phyloP scores from a whole-genome alignment of 202 grass and related monocot genomes.

The Zizania palustris region DNA sequence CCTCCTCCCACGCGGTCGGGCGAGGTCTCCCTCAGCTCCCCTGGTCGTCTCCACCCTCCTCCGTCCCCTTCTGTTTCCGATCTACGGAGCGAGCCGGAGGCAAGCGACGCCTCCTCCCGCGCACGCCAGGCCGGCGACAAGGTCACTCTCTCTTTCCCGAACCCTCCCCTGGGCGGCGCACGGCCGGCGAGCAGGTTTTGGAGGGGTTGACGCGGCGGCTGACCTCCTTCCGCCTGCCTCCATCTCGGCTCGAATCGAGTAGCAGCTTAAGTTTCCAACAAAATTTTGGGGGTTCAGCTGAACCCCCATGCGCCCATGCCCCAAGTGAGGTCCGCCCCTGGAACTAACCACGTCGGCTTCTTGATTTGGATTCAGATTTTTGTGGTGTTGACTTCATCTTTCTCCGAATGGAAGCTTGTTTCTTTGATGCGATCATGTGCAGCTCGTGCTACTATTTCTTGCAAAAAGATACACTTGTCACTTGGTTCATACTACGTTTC shows the following conservation, averaged over 20 bases:
- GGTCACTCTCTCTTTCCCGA: neutral
- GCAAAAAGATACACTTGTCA: slow-evolving; percentile 3
- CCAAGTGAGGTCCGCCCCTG: neutral
- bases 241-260: neutral
- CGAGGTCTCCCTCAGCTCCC: neutral
- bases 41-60: neutral
- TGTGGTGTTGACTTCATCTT: neutral
- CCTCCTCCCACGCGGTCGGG: neutral
- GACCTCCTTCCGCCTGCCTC: too few relatives aligned
- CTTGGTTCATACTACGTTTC: neutral
- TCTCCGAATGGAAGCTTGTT: neutral
- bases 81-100: neutral
- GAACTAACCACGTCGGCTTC: neutral
- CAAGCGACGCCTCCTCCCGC: too few relatives aligned
- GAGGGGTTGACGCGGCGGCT: too few relatives aligned
- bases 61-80: neutral
- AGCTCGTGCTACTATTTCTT: slow-evolving; percentile 15
- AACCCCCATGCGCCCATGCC: neutral
- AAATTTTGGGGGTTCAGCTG: neutral
- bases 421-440: slow-evolving; percentile 22
- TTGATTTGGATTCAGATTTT: slow-evolving; percentile 13
- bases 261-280: neutral
- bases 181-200: neutral
- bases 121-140: too few relatives aligned
- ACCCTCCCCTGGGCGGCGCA: too few relatives aligned